Percentiles rank a stretch among this genome's conserved stretches.
Conservation (phyloP, 2,329 filamentous ascomycete genomes). For the Aspergillus hortae region DNA sequence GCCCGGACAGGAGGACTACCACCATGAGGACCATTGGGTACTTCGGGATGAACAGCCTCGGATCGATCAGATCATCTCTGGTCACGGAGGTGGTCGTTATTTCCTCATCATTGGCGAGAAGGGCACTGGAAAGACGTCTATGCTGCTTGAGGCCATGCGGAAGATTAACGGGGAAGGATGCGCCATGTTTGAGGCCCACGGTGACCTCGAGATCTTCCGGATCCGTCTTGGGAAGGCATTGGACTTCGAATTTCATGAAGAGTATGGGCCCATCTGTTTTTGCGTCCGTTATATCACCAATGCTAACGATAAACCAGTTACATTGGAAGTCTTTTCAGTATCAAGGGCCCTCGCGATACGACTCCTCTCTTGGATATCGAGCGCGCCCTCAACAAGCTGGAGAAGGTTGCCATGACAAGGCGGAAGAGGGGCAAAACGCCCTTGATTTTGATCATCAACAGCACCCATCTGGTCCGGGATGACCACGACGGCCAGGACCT, state of each 20-base stretch:
- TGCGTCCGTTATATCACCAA: neutral
- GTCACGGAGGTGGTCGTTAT: slow-evolving; percentile 74
- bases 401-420: slow-evolving; percentile 78
- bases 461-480: slow-evolving; percentile 84
- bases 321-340: slow-evolving; percentile 92
- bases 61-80: slow-evolving; percentile 79
- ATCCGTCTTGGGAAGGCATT: slow-evolving; percentile 88
- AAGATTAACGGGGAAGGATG: slow-evolving; percentile 85
- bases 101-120: slow-evolving; percentile 92
- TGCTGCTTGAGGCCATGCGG: slow-evolving; percentile 93
- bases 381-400: slow-evolving; percentile 92
- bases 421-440: slow-evolving; percentile 63
- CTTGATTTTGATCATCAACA: slow-evolving; percentile 90
- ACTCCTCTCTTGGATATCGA: slow-evolving; percentile 94
- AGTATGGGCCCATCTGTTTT: slow-evolving; percentile 54
- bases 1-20: slow-evolving; percentile 33
- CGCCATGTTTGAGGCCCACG: slow-evolving; percentile 94
- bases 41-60: slow-evolving; percentile 73
- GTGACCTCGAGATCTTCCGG: slow-evolving; percentile 91
- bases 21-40: slow-evolving; percentile 68
- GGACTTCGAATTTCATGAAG: slow-evolving; percentile 95
- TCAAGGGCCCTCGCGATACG: slow-evolving; percentile 85
- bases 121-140: slow-evolving; percentile 92
- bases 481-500: slow-evolving; percentile 91
- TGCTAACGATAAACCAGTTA: slow-evolving; percentile 31